Evolutionary conservation across 805 yeast genomes (phyloP).

Genomic region (Saccharomycopsis sp.): DNA sequence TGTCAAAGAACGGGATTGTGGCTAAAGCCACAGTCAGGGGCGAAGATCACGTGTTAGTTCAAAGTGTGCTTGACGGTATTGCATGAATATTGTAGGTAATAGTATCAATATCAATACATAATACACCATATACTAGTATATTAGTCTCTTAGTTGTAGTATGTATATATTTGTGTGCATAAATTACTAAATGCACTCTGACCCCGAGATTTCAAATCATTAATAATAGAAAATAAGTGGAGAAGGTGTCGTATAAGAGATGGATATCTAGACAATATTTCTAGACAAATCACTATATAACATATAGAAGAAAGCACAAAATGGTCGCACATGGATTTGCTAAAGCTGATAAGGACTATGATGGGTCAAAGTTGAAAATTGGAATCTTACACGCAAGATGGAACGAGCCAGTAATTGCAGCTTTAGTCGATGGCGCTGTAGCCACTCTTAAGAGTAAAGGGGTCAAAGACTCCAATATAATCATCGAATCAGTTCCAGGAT

Average conservation of each 20-base stretch:
- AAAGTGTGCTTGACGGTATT: constrained; percentile 45
- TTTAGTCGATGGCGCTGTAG: constrained; percentile 70
- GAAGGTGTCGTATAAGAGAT: too few species aligned
- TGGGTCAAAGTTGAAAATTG: constrained; percentile 64
- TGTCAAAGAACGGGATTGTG: constrained; percentile 39
- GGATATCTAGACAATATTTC: too few species aligned
- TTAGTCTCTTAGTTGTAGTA: too few species aligned
- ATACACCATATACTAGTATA: too few species aligned
- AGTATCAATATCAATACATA: too few species aligned
- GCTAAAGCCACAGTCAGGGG: constrained; percentile 38
- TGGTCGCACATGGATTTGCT: constrained; percentile 60
- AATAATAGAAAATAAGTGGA: too few species aligned
- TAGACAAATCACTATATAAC: too few species aligned
- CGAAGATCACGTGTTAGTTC: constrained; percentile 39
- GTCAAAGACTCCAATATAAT: constrained; percentile 72
- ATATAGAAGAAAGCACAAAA: constrained; percentile 4
- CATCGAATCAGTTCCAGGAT: constrained; percentile 88
- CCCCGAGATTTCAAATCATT: too few species aligned
- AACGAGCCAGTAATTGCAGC: constrained; percentile 70
- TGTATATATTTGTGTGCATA: too few species aligned
- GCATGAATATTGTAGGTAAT: constrained; percentile 26
- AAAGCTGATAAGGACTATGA: constrained; percentile 60
- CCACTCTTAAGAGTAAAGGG: constrained; percentile 52
- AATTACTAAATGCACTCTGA: too few species aligned
- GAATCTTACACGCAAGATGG: constrained; percentile 96